Percentiles rank a stretch among this genome's conserved stretches.
These are phyloP conservation scores for Fusarium sp. DNA, from an alignment of 2,329 filamentous ascomycete species.

Conservation along the genomic window DNA sequence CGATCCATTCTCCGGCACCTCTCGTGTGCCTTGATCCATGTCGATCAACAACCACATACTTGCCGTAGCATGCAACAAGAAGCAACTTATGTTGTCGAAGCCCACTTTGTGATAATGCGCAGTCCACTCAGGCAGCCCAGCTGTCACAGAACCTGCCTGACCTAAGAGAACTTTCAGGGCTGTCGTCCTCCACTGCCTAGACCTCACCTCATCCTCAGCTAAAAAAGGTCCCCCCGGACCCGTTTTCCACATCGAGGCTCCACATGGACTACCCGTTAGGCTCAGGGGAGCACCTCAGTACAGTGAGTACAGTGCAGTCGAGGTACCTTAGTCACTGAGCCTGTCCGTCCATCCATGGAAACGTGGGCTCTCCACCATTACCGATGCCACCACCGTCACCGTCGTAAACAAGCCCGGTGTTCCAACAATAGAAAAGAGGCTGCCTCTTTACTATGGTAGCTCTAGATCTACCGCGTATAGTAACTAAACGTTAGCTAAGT, in stretches of 20 bases:
- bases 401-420: conserved; percentile 27
- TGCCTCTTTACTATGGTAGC: conserved; percentile 33
- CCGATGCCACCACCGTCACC: conserved; percentile 32
- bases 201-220: conserved; percentile 35
- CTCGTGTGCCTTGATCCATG: conserved; percentile 19
- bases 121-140: not conserved
- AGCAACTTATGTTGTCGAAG: not conserved
- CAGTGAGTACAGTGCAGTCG: not conserved
- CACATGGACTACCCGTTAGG: conserved; percentile 13
- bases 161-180: conserved; percentile 7
- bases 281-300: conserved; percentile 23
- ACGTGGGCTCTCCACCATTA: conserved; percentile 8
- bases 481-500: conserved; percentile 8
- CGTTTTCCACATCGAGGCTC: conserved; percentile 13
- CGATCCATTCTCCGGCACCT: conserved; percentile 14
- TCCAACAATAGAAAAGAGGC: conserved; percentile 36
- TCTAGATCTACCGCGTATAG: not conserved
- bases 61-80: not conserved
- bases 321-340: not conserved
- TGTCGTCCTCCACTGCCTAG: conserved; percentile 20
- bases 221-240: conserved; percentile 28
- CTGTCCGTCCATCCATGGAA: not conserved
- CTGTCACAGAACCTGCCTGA: not conserved
- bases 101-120: not conserved
- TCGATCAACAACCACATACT: not conserved